phyloP scores from a whole-genome alignment of 352 stramenopile genomes.

The Pythium plurisporium region DNA sequence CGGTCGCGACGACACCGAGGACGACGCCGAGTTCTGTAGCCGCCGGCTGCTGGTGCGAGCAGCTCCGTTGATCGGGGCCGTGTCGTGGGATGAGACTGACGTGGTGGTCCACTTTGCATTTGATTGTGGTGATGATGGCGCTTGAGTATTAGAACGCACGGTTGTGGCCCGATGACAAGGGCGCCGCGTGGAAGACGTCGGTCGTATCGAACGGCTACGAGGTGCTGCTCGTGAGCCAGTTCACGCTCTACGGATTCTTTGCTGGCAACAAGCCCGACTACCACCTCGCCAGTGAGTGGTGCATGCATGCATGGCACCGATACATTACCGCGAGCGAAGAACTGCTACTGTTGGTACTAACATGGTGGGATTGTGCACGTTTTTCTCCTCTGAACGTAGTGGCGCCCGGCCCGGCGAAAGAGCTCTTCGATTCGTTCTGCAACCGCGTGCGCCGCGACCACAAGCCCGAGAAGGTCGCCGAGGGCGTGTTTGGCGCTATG shows the following conservation, averaged over 20 bases:
- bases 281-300: slow-evolving; percentile 68
- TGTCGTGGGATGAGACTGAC: too few species aligned
- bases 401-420: slow-evolving; percentile 55
- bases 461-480: slow-evolving; percentile 58
- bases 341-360: neutral
- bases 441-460: slow-evolving; percentile 56
- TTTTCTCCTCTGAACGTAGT: too few species aligned
- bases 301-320: neutral
- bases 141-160: slow-evolving; percentile 52
- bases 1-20: slow-evolving; percentile 66
- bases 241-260: slow-evolving; percentile 81
- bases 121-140: neutral
- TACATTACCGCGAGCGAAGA: neutral
- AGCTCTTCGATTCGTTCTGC: slow-evolving; percentile 75
- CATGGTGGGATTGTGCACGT: neutral
- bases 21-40: slow-evolving; percentile 80
- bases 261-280: slow-evolving; percentile 85
- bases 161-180: slow-evolving; percentile 66
- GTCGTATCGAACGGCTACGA: slow-evolving; percentile 59
- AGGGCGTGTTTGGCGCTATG: slow-evolving; percentile 78
- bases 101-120: neutral
- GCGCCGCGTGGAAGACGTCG: slow-evolving; percentile 57
- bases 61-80: neutral
- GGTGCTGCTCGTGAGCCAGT: slow-evolving; percentile 86
- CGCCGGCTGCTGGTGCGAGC: slow-evolving; percentile 60